phyloP scores from a whole-genome alignment of 352 stramenopile genomes.

The Plasmopara halstedii region DNA sequence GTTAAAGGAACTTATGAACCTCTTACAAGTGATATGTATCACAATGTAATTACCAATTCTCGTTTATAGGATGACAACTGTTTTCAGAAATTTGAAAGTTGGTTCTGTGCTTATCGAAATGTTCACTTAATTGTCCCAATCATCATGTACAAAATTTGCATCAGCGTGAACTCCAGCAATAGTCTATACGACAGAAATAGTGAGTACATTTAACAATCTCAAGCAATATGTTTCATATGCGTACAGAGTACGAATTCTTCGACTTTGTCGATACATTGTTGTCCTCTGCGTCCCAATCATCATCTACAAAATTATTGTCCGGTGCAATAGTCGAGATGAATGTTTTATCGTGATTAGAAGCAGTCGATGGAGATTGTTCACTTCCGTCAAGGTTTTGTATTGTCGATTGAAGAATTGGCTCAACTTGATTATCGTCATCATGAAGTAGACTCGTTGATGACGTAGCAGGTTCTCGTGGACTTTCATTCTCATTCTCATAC shows the following conservation, averaged over 20 bases:
- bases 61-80: no score
- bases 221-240: neutral
- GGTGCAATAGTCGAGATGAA: constrained; percentile 18
- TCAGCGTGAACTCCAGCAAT: constrained; percentile 45
- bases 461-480: constrained; percentile 20
- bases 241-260: constrained; percentile 32
- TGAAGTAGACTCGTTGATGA: constrained; percentile 7
- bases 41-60: constrained; percentile 34
- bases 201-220: neutral
- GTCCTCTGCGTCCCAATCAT: constrained; percentile 65
- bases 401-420: constrained; percentile 2
- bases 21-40: constrained; percentile 52
- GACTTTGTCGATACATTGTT: neutral
- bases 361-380: no score
- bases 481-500: constrained; percentile 30
- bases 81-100: constrained; percentile 5
- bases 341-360: neutral
- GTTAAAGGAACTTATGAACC: constrained; percentile 38
- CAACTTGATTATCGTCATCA: constrained; percentile 12
- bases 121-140: constrained; percentile 48
- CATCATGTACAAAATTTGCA: constrained; percentile 56
- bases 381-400: constrained; percentile 30
- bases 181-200: constrained; percentile 1
- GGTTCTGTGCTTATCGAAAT: constrained; percentile 1
- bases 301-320: constrained; percentile 76